Base-by-base conservation (phyloP, 495 filamentous ascomycete species). In the Annulohypoxylon maeteangense region DNA sequence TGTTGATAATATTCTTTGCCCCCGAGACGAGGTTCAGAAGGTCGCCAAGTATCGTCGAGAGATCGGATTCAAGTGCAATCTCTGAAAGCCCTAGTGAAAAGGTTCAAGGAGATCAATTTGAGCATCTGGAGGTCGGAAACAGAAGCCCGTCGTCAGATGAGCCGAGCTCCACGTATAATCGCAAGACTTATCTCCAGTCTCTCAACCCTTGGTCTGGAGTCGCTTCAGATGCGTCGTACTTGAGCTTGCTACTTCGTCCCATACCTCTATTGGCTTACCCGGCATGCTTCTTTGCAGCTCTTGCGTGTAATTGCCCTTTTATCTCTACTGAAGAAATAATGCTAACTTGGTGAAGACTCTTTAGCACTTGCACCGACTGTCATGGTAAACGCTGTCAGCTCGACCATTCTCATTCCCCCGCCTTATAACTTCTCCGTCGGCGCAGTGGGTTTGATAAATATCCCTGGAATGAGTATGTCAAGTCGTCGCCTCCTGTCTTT, bases 1-100 rank as follows among this genome's bases (percentile, higher is more conserved):
- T 65, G 6, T 55, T 65, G 50, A 65, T 65, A 27, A 22, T 65
- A 25, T 56, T 65, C 20, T 65, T 65, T 20, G 62, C 50, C n/a
- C 62, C 62, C 2, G 62, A 65, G 34, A 56, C 62, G 7, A 65
- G 62, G 31, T 65, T 56, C 27, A 20, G 23, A 7, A 36, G 29
- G n/a, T 29, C 38, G 18, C 50, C 62, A 16, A 38, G 45, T 47
- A 4, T 14, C 12, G 16, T 50, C 25, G 29, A 12, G 27, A 36
- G 25, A 54, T 45, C 25, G 7, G 38, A 44, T 11, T 50, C 50
- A 29, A 27, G 18, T 7, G 32, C n/a, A 27, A 34, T 34, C 18
- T 44, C 61, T 11, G 61, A 54, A 8, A 54, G 51, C 31, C 51
- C 51, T 11, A 57, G 25, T 27, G 25, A 47, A 14, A 65, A 50